A percentile compares a stretch with the other conserved stretches of the same genome.
These are phyloP conservation scores for Purpureocillium takamizusanense DNA, from an alignment of 2,329 filamentous ascomycete species.

Conservation along the genomic window DNA sequence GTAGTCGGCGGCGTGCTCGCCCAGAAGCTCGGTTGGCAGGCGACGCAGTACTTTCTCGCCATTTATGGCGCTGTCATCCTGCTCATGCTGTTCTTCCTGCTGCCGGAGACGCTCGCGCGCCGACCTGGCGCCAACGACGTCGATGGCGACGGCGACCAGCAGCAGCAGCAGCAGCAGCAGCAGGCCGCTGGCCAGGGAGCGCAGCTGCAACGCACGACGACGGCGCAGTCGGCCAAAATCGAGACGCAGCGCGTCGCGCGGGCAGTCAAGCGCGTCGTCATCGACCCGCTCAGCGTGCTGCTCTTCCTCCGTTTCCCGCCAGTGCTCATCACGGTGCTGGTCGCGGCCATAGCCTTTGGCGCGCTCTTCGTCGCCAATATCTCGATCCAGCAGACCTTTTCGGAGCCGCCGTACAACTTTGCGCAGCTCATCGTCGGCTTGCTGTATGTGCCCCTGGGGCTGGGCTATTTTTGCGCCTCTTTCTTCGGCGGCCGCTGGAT, in stretches of 20 bases:
- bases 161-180: too few relatives aligned
- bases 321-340: conserved; percentile 64
- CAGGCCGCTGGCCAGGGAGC: too few relatives aligned
- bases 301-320: conserved; percentile 65
- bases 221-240: conserved; percentile 50
- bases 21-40: conserved; percentile 61
- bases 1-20: conserved; percentile 69
- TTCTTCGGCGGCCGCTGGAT: conserved; percentile 68
- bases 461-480: conserved; percentile 64
- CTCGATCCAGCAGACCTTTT: conserved; percentile 63
- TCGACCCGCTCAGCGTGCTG: conserved; percentile 66
- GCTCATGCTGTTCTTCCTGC: conserved; percentile 46
- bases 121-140: conserved; percentile 12
- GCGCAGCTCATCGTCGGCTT: conserved; percentile 60
- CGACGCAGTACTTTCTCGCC: conserved; percentile 68
- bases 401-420: conserved; percentile 57
- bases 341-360: conserved; percentile 67
- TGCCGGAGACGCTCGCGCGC: conserved; percentile 55
- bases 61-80: conserved; percentile 57
- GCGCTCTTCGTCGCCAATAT: conserved; percentile 72
- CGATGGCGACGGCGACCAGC: conserved; percentile 43
- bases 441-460: conserved; percentile 65
- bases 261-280: conserved; percentile 49
- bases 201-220: conserved; percentile 40
- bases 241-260: conserved; percentile 44